A percentile compares a stretch with the other conserved stretches of the same genome.
phyloP scores from a whole-genome alignment of 179 eudicot genomes.

The Heliamphora pulchella region DNA sequence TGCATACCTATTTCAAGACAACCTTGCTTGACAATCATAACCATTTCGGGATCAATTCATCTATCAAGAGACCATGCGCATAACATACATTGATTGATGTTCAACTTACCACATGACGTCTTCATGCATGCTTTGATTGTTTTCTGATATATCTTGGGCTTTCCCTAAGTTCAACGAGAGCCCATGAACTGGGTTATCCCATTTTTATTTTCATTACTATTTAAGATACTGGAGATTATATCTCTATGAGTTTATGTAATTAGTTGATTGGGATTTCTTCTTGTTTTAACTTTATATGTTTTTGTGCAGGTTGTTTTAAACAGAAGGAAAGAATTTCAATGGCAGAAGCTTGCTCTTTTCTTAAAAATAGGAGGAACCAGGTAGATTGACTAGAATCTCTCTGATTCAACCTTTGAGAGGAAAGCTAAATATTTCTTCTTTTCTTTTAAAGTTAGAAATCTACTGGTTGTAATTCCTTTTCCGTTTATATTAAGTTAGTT shows the following conservation, averaged over 20 bases:
- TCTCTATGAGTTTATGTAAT: neutral
- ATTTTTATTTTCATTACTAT: neutral
- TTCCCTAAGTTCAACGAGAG: too few species aligned
- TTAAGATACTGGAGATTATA: neutral
- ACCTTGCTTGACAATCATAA: conserved; percentile 10
- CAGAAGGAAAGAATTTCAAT: conserved; percentile 67
- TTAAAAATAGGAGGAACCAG: conserved; percentile 77
- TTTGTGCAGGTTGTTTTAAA: conserved; percentile 64
- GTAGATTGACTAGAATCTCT: conserved; percentile 31
- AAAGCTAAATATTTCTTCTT: conserved; percentile 1
- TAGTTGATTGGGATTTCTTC: neutral
- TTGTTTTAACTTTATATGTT: conserved; percentile 2
- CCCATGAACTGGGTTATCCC: too few species aligned
- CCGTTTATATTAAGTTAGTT: neutral
- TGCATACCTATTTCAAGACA: neutral
- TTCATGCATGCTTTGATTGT: neutral
- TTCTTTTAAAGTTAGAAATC: neutral
- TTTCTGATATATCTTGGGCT: neutral
- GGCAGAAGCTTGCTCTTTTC: conserved; percentile 78
- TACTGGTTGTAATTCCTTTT: neutral
- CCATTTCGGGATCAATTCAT: neutral
- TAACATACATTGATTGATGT: neutral
- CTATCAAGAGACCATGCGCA: neutral
- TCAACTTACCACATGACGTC: neutral
- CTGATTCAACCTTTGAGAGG: neutral